phyloP scores from a whole-genome alignment of 2,329 filamentous ascomycete genomes.

The Pseudogymnoascus sp. region DNA sequence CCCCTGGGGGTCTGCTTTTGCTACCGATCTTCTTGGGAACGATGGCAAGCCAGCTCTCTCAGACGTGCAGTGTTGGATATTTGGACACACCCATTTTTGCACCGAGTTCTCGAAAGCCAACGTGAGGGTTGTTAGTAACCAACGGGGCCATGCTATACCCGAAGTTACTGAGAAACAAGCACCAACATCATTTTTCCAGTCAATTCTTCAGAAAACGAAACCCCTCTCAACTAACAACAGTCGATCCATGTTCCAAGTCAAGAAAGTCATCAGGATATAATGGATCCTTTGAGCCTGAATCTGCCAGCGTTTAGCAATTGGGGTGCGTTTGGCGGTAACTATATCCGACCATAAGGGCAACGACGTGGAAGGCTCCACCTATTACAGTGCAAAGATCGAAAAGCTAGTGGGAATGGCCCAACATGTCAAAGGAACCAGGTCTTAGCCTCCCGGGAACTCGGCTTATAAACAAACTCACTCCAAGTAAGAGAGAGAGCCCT shows the following conservation, averaged over 20 bases:
- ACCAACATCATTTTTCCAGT: background rate
- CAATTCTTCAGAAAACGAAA: background rate
- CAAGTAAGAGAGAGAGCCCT: constrained; percentile 14
- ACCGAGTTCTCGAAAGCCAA: constrained; percentile 31
- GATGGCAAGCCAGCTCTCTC: constrained; percentile 8
- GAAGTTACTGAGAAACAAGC: background rate
- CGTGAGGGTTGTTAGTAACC: constrained; percentile 35
- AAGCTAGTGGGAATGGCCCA: constrained; percentile 38
- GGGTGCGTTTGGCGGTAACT: background rate
- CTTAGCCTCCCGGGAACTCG: constrained; percentile 35
- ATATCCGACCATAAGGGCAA: constrained; percentile 24
- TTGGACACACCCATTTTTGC: constrained; percentile 38
- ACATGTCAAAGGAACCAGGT: constrained; percentile 38
- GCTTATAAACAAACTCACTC: constrained; percentile 25
- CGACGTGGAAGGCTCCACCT: constrained; percentile 32
- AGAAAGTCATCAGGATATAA: background rate
- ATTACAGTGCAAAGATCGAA: constrained; percentile 39
- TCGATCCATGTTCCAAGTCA: background rate
- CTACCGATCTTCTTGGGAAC: constrained; percentile 38
- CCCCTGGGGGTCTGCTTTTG: constrained; percentile 42
- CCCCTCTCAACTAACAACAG: background rate
- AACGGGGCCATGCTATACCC: constrained; percentile 33
- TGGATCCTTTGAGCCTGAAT: background rate
- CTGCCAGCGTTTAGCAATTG: background rate
- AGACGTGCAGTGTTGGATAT: constrained; percentile 34